Conservation (phyloP, 768 basidiomycete species). For the Paxillus ammoniavirescens region DNA sequence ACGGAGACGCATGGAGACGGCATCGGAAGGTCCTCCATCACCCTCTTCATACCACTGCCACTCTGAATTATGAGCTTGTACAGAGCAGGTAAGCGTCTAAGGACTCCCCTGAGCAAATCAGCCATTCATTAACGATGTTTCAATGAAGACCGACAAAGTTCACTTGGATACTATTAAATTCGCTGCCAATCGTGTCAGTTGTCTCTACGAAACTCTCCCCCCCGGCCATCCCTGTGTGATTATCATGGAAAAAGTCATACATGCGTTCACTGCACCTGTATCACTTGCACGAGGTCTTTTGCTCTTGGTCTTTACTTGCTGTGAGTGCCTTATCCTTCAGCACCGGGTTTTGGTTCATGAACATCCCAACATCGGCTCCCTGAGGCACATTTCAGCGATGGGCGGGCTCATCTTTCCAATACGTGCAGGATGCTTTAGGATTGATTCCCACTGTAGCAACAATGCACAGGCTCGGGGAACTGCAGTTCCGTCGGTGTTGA, state of each 20-base stretch:
- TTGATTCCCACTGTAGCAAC: neutral
- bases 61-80: conserved; percentile 32
- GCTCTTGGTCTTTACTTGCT: neutral
- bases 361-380: neutral
- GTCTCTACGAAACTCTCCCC: conserved; percentile 32
- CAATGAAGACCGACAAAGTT: neutral
- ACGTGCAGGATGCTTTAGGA: neutral
- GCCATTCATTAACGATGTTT: conserved; percentile 6
- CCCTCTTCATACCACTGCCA: conserved; percentile 30
- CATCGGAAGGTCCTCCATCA: conserved; percentile 39
- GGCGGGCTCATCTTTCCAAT: neutral
- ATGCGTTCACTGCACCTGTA: neutral
- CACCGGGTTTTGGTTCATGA: neutral
- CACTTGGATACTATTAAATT: conserved; percentile 15
- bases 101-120: conserved; percentile 25
- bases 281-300: neutral
- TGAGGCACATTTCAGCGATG: neutral
- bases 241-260: conserved; percentile 18
- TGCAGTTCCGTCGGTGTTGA: neutral
- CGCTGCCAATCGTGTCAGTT: conserved; percentile 30
- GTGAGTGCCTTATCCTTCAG: neutral
- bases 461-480: neutral
- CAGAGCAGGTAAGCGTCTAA: conserved; percentile 26
- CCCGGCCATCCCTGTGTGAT: conserved; percentile 30
- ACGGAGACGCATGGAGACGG: conserved; percentile 37